Base-by-base conservation (phyloP, 345 rosid genomes). In the Eutrema japonicum region DNA sequence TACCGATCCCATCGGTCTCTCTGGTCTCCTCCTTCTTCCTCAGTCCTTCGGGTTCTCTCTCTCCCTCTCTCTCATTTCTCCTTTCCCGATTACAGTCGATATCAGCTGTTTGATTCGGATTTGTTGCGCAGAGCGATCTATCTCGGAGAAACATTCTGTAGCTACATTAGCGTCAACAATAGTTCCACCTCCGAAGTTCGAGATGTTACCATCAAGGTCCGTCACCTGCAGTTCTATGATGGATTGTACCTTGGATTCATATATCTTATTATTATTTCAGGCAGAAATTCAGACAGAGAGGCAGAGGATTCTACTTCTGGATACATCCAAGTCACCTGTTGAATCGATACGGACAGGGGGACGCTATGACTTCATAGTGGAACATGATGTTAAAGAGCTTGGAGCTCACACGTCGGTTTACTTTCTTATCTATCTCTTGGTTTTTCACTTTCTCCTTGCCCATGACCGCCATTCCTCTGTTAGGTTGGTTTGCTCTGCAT, bases 201-300 rank as follows among this genome's bases (percentile, higher is more conserved):
- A 35, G 96, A 96, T 33, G 82, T 92, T 65, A 75, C 84, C 54
- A 92, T 92, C 48, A 92, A 88, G 93, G 96, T 90, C 18, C 40
- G 66, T 59, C 30, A 22, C 26, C 26, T 22, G 26, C 26, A 1
- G 1, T 22, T 22, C 2, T 22, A 22, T 22, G 26, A 22, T 22
- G 26, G 26, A 22, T 22, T 22, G 26, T 22, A 22, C 26, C 29
- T 52, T 26, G 62, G 2, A 27, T 68, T 53, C 50, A 30, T 14
- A 10, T 47, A 38, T 48, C 59, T 74, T 53, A 41, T 64, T 59
- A 6, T 33, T 59, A 6, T 33, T 80, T 22, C 80, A 93, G 98
- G 99, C 99, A 36, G 99, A 95, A 79, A 92, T 95, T 59, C 99
- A 95, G 74, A 89, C 99, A 3, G 97, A 92, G 82, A 86, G 84